Conservation (phyloP, 208 protist species). For the Leishmania guyanensis region DNA sequence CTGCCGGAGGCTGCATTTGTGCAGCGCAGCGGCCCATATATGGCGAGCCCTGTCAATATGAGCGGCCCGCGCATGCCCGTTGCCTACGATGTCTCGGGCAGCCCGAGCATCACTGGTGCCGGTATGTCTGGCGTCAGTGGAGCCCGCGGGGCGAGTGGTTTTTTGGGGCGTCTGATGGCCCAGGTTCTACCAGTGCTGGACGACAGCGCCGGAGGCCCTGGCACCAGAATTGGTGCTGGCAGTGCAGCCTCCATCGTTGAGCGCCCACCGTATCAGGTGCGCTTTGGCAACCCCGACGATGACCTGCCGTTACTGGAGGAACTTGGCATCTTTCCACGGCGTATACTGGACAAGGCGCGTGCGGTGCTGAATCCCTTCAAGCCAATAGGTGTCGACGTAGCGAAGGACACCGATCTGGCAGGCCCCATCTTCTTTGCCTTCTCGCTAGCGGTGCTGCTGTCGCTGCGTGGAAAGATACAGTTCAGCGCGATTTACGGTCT, state of each 20-base stretch:
- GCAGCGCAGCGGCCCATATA: background rate
- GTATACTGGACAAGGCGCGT: constrained; percentile 60
- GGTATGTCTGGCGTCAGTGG: background rate
- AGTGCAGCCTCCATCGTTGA: constrained; percentile 1
- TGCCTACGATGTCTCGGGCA: constrained; percentile 6
- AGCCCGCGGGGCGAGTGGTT: background rate
- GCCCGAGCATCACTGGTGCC: background rate
- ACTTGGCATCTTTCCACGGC: constrained; percentile 65
- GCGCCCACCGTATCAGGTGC: constrained; percentile 58
- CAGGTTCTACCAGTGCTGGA: constrained; percentile 24
- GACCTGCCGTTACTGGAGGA: constrained; percentile 85
- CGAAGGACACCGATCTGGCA: constrained; percentile 73
- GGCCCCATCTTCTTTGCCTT: constrained; percentile 79
- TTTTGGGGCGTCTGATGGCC: constrained; percentile 27
- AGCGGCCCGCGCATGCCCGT: constrained; percentile 20
- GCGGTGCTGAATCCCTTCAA: constrained; percentile 77
- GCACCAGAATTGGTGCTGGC: background rate
- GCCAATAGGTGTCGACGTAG: constrained; percentile 26
- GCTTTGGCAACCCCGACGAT: constrained; percentile 83
- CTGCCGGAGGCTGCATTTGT: constrained; percentile 5
- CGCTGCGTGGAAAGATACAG: constrained; percentile 76
- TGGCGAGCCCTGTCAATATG: constrained; percentile 5
- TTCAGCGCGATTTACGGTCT: constrained; percentile 87
- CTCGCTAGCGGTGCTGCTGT: constrained; percentile 65
- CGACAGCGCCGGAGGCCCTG: constrained; percentile 4